Base-by-base conservation (phyloP, 2,329 filamentous ascomycete species). In the Tolypocladium ovalisporum region DNA sequence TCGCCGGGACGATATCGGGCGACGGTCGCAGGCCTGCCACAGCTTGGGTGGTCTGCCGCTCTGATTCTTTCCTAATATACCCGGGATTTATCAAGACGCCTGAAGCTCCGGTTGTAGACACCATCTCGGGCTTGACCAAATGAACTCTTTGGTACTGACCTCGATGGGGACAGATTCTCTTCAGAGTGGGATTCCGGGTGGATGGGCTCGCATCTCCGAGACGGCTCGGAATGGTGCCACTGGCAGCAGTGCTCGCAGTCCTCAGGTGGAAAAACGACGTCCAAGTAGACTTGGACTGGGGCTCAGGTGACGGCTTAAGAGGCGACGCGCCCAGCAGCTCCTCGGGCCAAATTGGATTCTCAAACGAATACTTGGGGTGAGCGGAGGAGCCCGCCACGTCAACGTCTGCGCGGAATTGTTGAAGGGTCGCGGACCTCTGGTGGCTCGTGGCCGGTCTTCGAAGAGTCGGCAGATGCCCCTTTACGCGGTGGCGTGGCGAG, bases 381-480 rank as follows among this genome's bases (percentile, higher is more conserved):
- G 62, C 60, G n/a, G 58, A 60, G 24, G 63, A 62, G 54, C 62
- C 63, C 34, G 65, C 57, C 24, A 66, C 54, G 32, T 68, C 64
- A 29, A 66, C 62, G 57, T 70, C 64, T 19, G 68, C 66, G 56
- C 73, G 69, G 34, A 75, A 68, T 60, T 84, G 80, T 63, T 88
- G 83, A 34, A 90, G 73, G 1, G 86, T 89, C 37, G 83, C 84
- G 52, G 86, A 88, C 64, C 89, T 80, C 68, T 92, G 87, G 66
- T 91, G 88, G 69, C 88, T 91, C 22, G 89, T 92, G 52, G 87
- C 87, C 55, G 89, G 89, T 64, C 88, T 78, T 58, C 86, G 83
- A 59, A 92, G 78, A 27, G 81, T 84, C 2, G 84, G 80, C 60
- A 88, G 75, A 65, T 87, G 82, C 53, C 84, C 80, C 62, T 75